Evolutionary conservation across 352 stramenopile genomes (phyloP).

Genomic region (Phytopythium kandeliae): DNA sequence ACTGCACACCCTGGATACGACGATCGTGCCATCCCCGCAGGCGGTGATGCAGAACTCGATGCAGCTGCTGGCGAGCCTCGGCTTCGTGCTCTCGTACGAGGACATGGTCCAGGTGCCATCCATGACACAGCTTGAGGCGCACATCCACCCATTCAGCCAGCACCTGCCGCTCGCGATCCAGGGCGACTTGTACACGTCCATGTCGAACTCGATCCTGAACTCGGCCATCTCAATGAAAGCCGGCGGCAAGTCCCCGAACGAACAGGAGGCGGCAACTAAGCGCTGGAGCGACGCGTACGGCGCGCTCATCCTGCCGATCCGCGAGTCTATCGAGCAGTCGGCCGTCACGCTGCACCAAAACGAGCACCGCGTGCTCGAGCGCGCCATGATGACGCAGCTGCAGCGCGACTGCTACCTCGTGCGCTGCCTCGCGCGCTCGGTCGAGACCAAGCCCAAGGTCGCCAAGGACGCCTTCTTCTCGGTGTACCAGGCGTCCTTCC

Average conservation of each 20-base stretch:
- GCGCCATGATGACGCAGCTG: conserved; percentile 58
- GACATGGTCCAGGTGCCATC: conserved; percentile 59
- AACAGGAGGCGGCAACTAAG: conserved; percentile 12
- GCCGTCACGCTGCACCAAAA: conserved; percentile 69
- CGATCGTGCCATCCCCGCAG: conserved; percentile 53
- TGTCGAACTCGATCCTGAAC: conserved; percentile 78
- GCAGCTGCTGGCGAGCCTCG: conserved; percentile 58
- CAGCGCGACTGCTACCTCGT: conserved; percentile 68
- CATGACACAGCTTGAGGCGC: conserved; percentile 60
- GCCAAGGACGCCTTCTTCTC: conserved; percentile 70
- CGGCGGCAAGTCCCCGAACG: conserved; percentile 20
- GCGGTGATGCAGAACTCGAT: conserved; percentile 64
- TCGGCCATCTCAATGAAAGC: conserved; percentile 58
- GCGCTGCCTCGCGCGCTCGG: conserved; percentile 52
- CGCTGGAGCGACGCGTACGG: conserved; percentile 54
- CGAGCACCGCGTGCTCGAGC: conserved; percentile 57
- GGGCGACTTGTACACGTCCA: conserved; percentile 69
- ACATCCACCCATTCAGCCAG: conserved; percentile 71
- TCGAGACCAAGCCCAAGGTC: conserved; percentile 73
- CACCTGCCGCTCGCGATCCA: conserved; percentile 68
- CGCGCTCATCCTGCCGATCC: conserved; percentile 56
- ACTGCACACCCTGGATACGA: conserved; percentile 53
- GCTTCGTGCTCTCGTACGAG: conserved; percentile 62
- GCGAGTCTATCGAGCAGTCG: conserved; percentile 62
- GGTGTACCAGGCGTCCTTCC: conserved; percentile 51